Percentiles rank a stretch among this genome's conserved stretches.
These are phyloP conservation scores for Podospora fimiseda DNA, from an alignment of 495 filamentous ascomycete species.

Conservation along the genomic window DNA sequence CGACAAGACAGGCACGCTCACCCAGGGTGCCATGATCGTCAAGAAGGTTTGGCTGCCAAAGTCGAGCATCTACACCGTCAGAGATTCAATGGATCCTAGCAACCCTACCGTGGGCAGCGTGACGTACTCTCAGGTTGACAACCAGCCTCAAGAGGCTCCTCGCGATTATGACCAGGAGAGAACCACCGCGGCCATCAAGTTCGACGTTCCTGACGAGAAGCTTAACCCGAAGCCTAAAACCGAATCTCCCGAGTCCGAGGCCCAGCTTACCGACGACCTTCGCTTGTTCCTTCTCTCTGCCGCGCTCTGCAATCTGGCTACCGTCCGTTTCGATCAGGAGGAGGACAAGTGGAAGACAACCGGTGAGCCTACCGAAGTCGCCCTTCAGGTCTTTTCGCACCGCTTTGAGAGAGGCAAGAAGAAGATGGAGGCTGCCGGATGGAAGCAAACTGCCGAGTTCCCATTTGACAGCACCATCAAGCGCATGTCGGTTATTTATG, in stretches of 20 bases:
- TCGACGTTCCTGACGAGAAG: conserved; percentile 46
- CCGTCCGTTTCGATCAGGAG: conserved; percentile 52
- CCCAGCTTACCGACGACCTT: conserved; percentile 42
- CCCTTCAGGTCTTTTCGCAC: conserved; percentile 70
- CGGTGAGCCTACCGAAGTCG: conserved; percentile 80
- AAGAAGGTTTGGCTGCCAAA: conserved; percentile 74
- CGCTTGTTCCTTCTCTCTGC: conserved; percentile 60
- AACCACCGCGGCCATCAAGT: conserved; percentile 47
- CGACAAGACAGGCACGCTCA: conserved; percentile 82
- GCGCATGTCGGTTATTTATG: conserved; percentile 75
- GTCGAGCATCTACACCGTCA: conserved; percentile 49
- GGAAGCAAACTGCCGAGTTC: conserved; percentile 66
- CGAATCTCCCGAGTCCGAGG: conserved; percentile 19
- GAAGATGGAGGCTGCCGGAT: conserved; percentile 45
- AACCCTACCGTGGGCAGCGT: conserved; percentile 51
- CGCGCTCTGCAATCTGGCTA: conserved; percentile 74
- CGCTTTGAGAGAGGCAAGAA: conserved; percentile 59
- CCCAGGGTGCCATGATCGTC: conserved; percentile 71
- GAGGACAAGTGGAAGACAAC: conserved; percentile 62
- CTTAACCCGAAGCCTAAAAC: conserved; percentile 16
- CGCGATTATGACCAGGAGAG: conserved; percentile 47
- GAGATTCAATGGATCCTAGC: conserved; percentile 50
- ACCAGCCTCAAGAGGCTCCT: conserved; percentile 25
- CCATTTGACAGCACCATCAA: conserved; percentile 79
- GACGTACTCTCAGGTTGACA: conserved; percentile 19